These are phyloP conservation scores for Pseudocercospora crystallina DNA, from an alignment of 2,329 filamentous ascomycete species.

Conservation along the genomic window DNA sequence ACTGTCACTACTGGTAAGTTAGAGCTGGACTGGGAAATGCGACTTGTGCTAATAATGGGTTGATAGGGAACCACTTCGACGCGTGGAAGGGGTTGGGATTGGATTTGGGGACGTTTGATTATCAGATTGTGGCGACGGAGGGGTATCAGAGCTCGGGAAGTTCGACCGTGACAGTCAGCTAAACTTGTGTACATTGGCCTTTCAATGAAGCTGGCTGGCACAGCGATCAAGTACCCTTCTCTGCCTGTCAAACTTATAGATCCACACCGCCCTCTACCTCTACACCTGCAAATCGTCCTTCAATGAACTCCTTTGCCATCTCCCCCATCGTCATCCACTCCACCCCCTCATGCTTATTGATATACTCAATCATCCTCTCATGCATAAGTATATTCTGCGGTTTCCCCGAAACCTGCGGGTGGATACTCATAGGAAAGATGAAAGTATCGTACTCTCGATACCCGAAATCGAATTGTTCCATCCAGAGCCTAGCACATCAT, in stretches of 20 bases:
- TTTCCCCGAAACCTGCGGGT: conserved; percentile 51
- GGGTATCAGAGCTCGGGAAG: conserved; percentile 13
- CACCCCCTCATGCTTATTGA: conserved; percentile 47
- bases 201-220: no score
- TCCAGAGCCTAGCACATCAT: conserved; percentile 46
- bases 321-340: conserved; percentile 42
- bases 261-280: conserved; percentile 35
- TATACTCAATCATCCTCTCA: conserved; percentile 48
- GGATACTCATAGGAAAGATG: conserved; percentile 49
- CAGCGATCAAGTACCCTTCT: no score
- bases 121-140: conserved; percentile 19
- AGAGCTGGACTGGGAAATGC: no score
- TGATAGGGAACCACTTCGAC: conserved; percentile 54
- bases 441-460: conserved; percentile 49
- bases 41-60: no score
- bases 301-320: conserved; percentile 22
- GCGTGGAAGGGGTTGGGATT: conserved; percentile 43
- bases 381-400: conserved; percentile 50
- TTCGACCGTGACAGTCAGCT: conserved; percentile 15
- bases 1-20: conserved; percentile 52
- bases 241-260: not conserved
- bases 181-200: no score
- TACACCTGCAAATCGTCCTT: conserved; percentile 35
- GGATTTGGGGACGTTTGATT: conserved; percentile 12
- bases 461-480: conserved; percentile 48